Evolutionary conservation across 1,139 yeast genomes (phyloP).

Genomic region (Debaryomycetaceae sp.): DNA sequence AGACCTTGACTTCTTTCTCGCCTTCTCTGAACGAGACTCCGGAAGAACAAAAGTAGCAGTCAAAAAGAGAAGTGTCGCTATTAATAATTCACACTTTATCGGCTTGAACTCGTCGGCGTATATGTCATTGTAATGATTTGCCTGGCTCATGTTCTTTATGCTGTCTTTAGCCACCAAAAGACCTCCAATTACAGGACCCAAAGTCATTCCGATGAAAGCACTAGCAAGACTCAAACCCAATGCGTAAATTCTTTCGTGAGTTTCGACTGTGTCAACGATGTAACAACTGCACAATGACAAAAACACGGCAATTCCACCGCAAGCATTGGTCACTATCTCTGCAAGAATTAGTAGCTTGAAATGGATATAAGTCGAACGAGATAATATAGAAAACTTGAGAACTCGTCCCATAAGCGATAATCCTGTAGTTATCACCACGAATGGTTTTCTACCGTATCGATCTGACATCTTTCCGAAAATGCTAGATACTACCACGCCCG

Average conservation of each 20-base stretch:
- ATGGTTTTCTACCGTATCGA: constrained; percentile 54
- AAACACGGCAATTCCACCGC: constrained; percentile 55
- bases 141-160: neutral
- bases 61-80: constrained; percentile 21
- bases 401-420: constrained; percentile 22
- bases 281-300: constrained; percentile 57
- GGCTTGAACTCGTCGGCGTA: constrained; percentile 24
- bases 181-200: constrained; percentile 65
- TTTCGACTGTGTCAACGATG: constrained; percentile 60
- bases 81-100: constrained; percentile 25
- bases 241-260: constrained; percentile 49
- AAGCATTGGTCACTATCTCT: constrained; percentile 40
- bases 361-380: constrained; percentile 24
- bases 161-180: constrained; percentile 13
- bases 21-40: constrained; percentile 53
- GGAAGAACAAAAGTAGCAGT: constrained; percentile 43
- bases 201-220: constrained; percentile 56
- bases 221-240: constrained; percentile 58
- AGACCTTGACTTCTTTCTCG: constrained; percentile 48
- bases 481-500: constrained; percentile 38
- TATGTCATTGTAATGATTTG: constrained; percentile 3
- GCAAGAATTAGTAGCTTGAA: constrained; percentile 30
- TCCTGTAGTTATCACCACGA: constrained; percentile 35
- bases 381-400: constrained; percentile 27
- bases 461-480: constrained; percentile 64